These are phyloP conservation scores for Clarkia xantiana DNA, from an alignment of 345 rosid genomes.

Conservation along the genomic window DNA sequence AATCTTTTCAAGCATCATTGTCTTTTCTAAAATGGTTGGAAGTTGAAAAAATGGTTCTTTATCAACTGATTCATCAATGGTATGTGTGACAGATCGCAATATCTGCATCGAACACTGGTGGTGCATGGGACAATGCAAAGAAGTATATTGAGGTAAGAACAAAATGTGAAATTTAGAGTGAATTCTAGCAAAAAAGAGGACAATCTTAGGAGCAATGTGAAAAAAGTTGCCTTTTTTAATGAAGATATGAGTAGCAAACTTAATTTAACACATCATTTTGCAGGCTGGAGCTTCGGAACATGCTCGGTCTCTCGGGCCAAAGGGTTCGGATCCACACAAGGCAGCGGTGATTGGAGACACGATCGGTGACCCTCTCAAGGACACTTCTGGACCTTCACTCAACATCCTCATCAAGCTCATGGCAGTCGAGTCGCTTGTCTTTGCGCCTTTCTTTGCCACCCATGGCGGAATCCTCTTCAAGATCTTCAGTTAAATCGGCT, in stretches of 20 bases:
- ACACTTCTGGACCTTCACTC: conserved; percentile 28
- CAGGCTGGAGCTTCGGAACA: conserved; percentile 16
- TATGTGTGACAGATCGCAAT: conserved; percentile 11
- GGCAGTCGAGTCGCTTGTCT: conserved; percentile 37
- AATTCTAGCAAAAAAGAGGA: not conserved
- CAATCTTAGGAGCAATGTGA: too few species aligned
- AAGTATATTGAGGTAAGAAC: conserved; percentile 12
- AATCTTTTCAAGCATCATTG: not conserved
- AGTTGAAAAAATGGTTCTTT: not conserved
- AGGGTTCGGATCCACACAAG: conserved; percentile 16
- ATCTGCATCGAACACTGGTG: conserved; percentile 15
- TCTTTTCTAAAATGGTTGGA: not conserved
- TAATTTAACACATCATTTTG: not conserved
- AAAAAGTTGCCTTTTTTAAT: not conserved
- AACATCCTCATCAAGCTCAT: conserved; percentile 34
- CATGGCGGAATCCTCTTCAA: conserved; percentile 34
- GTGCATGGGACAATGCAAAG: conserved; percentile 18
- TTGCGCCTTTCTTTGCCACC: conserved; percentile 35
- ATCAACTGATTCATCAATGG: not conserved
- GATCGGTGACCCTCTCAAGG: conserved; percentile 12
- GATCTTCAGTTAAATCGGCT: conserved; percentile 6
- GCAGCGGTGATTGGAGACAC: conserved; percentile 16
- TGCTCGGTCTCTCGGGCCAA: conserved; percentile 13
- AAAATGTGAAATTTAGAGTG: not conserved
- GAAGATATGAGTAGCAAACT: not conserved